phyloP scores from a whole-genome alignment of 1,139 yeast species.

The Kodamaea derodonti region DNA sequence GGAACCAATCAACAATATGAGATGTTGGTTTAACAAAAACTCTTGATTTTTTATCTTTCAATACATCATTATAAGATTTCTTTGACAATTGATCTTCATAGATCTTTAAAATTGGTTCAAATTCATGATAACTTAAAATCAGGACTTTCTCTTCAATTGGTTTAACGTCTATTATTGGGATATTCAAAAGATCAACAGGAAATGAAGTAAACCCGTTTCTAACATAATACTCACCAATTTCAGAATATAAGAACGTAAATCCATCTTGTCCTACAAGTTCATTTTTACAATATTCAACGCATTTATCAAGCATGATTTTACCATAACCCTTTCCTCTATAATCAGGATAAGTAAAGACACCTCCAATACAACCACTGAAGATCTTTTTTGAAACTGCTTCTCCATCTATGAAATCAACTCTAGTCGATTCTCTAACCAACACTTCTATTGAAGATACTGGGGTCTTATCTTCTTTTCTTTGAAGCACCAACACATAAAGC shows the following conservation, averaged over 20 bases:
- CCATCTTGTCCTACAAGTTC: conserved; percentile 33
- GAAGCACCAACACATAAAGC: conserved; percentile 29
- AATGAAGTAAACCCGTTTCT: conserved; percentile 54
- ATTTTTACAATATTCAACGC: conserved; percentile 25
- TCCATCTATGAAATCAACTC: conserved; percentile 16
- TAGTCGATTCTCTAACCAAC: conserved; percentile 30
- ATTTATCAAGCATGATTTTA: conserved; percentile 50
- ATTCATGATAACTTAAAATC: conserved; percentile 29
- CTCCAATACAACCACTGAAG: conserved; percentile 21
- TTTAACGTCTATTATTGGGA: conserved; percentile 10
- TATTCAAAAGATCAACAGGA: conserved; percentile 39
- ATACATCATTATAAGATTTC: conserved; percentile 16
- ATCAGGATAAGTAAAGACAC: conserved; percentile 48
- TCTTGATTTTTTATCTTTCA: conserved; percentile 25
- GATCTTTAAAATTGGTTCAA: conserved; percentile 21
- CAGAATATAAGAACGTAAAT: conserved; percentile 60
- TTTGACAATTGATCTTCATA: conserved; percentile 20
- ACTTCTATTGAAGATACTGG: conserved; percentile 37
- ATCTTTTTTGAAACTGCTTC: conserved; percentile 17
- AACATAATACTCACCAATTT: conserved; percentile 64
- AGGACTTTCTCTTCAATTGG: conserved; percentile 7
- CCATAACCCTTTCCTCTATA: conserved; percentile 68
- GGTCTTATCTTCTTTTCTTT: conserved; percentile 16
- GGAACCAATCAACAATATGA: conserved; percentile 42
- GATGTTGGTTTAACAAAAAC: conserved; percentile 28